Evolutionary conservation across 75 land plant genomes (phyloP).

Genomic region (Isoetes taiwanensis): DNA sequence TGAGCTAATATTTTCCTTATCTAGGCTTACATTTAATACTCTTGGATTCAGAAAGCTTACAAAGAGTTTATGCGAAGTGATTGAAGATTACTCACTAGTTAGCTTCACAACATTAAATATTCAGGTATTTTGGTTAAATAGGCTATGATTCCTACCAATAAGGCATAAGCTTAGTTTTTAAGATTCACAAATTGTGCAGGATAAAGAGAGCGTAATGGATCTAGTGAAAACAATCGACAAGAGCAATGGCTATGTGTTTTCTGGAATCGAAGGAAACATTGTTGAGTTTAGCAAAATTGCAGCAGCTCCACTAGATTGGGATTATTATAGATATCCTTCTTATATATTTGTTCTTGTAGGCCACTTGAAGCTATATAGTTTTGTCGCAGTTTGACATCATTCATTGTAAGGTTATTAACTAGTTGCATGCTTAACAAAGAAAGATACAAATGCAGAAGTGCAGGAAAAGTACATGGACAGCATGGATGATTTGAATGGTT

Average conservation of each 20-base stretch:
- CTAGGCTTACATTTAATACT: neutral
- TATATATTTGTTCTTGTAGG: neutral
- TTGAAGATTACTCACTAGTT: conserved; percentile 73
- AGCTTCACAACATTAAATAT: conserved; percentile 79
- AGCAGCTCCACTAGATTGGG: conserved; percentile 74
- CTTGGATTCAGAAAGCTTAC: conserved; percentile 67
- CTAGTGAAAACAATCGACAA: conserved; percentile 87
- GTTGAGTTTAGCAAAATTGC: conserved; percentile 91
- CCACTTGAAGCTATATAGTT: neutral
- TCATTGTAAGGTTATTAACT: neutral
- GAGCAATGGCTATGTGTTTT: conserved; percentile 85
- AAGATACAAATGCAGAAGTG: conserved; percentile 61
- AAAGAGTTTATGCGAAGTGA: conserved; percentile 77
- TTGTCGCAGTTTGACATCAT: neutral
- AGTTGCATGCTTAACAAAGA: conserved; percentile 29
- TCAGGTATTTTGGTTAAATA: too few species aligned
- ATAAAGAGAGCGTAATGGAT: conserved; percentile 88
- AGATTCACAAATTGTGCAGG: too few species aligned
- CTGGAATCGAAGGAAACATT: conserved; percentile 65
- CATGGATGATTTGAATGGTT: conserved; percentile 40
- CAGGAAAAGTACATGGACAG: conserved; percentile 90
- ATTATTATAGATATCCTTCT: conserved; percentile 97
- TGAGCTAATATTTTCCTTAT: neutral
- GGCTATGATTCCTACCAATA: too few species aligned
- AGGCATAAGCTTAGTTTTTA: too few species aligned